Base-by-base conservation (phyloP, 1,139 yeast species). In the Entelexis paramagnoliae region DNA sequence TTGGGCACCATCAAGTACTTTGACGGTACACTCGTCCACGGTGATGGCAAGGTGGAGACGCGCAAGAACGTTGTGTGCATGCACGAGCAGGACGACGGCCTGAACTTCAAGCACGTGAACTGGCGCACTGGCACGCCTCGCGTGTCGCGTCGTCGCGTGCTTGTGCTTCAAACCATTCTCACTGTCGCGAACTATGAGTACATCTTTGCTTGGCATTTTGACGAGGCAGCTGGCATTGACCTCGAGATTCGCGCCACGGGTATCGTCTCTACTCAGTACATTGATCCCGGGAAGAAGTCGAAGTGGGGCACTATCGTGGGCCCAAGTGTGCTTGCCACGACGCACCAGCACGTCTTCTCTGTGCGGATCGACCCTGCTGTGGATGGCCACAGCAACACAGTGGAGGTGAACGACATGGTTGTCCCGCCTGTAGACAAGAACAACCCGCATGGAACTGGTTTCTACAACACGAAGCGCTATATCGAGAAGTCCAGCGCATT, bases 171-270 rank as follows among this genome's bases (percentile, higher is more conserved):
- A 72, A 81, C 91, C 53, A 81, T 85, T 64, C 86, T 93, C 44
- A 86, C 95, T 43, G 95, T 85, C 56, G 94, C 94, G 54, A 86
- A 86, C 73, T 86, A 86, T 70, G 95, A 85, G 71, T 86, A 86
- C 72, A 77, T 83, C 59, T 69, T 85, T 63, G 85, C 84, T 67
- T 72, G 82, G 67, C 80, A 83, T 65, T 80, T 86, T 60, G 85
- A 81, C 62, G 87, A 80, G 68, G 89, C 83, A 60, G 95, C 93
- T 60, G 80, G 83, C 50, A 80, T 86, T 61, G 83, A 82, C 61
- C 80, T 85, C 58, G 91, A 85, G 67, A 81, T 84, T 58, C 78
- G 94, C 70, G 95, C 95, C 56, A 85, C 95, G 51, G 95, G 95
- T 73, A 83, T 85, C 50, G 67, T 68, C 8, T 68, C 72, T 26